phyloP scores from a whole-genome alignment of 2,329 filamentous ascomycete genomes.

The Beauveria brongniartii region DNA sequence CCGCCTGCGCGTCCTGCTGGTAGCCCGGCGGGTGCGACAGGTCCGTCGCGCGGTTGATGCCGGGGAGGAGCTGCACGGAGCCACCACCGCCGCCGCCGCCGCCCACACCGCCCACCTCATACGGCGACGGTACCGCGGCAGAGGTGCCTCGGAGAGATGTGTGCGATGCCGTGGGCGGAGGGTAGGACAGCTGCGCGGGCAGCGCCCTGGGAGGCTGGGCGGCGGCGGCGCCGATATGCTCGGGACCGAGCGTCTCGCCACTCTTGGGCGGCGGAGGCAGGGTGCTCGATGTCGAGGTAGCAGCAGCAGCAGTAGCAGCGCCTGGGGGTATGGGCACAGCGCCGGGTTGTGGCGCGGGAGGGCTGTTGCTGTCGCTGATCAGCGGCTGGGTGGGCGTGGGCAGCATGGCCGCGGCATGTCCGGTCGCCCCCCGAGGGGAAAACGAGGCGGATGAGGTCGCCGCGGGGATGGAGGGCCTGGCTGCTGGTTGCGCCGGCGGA shows the following conservation, averaged over 20 bases:
- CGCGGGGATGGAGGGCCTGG: constrained; percentile 12
- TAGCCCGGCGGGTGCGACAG: constrained; percentile 47
- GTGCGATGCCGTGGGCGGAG: neutral
- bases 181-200: constrained; percentile 24
- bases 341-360: constrained; percentile 50
- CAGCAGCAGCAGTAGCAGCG: neutral
- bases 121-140: constrained; percentile 20
- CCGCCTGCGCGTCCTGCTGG: constrained; percentile 45
- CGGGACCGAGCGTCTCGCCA: constrained; percentile 30
- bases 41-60: constrained; percentile 19
- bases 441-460: neutral
- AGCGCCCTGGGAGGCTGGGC: constrained; percentile 37
- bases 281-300: neutral
- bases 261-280: constrained; percentile 45
- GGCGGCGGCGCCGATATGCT: neutral
- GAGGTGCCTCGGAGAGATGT: constrained; percentile 27
- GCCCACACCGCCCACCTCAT: neutral
- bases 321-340: constrained; percentile 39
- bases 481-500: constrained; percentile 37
- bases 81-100: neutral
- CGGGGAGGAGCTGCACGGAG: neutral
- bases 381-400: constrained; percentile 25
- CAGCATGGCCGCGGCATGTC: constrained; percentile 28
- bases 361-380: constrained; percentile 38
- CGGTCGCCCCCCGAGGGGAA: constrained; percentile 23